These are phyloP conservation scores for Spongospora subterranea DNA, from an alignment of 208 protist species.

Conservation along the genomic window DNA sequence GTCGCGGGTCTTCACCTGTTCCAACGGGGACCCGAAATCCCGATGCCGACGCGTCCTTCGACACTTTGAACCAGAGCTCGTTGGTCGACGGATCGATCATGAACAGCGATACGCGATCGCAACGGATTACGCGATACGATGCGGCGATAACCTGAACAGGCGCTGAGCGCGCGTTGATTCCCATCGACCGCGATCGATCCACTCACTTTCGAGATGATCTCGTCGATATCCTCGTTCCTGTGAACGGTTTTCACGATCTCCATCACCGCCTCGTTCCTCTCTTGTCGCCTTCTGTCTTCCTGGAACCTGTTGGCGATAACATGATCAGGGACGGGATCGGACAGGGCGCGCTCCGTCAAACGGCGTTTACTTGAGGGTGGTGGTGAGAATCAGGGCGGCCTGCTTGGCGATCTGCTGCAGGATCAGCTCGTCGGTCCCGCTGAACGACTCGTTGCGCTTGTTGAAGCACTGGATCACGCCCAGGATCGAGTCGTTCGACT, in stretches of 20 bases:
- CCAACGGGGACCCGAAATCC: slow-evolving; percentile 19
- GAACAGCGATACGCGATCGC: slow-evolving; percentile 47
- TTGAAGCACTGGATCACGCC: slow-evolving; percentile 35
- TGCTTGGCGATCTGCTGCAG: slow-evolving; percentile 13
- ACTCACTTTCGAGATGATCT: slow-evolving; percentile 29
- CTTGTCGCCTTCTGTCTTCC: slow-evolving; percentile 23
- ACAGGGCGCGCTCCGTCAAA: neutral
- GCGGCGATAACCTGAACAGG: slow-evolving; percentile 22
- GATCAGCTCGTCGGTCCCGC: neutral
- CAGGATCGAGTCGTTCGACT: neutral
- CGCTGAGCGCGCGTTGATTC: neutral
- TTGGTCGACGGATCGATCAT: slow-evolving; percentile 52
- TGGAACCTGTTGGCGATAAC: slow-evolving; percentile 3
- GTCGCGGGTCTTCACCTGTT: too few relatives aligned
- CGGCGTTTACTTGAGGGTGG: slow-evolving; percentile 11
- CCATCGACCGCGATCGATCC: neutral
- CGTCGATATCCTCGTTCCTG: slow-evolving; percentile 43
- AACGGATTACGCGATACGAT: slow-evolving; percentile 19
- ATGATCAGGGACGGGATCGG: neutral
- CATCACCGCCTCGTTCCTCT: slow-evolving; percentile 8
- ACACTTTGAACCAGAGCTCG: slow-evolving; percentile 51
- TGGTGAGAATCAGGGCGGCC: neutral
- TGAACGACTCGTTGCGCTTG: neutral
- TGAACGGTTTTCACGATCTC: slow-evolving; percentile 42
- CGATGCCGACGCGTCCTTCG: neutral